Base-by-base conservation (phyloP, 495 filamentous ascomycete genomes). In the Talaromyces stipitatus region DNA sequence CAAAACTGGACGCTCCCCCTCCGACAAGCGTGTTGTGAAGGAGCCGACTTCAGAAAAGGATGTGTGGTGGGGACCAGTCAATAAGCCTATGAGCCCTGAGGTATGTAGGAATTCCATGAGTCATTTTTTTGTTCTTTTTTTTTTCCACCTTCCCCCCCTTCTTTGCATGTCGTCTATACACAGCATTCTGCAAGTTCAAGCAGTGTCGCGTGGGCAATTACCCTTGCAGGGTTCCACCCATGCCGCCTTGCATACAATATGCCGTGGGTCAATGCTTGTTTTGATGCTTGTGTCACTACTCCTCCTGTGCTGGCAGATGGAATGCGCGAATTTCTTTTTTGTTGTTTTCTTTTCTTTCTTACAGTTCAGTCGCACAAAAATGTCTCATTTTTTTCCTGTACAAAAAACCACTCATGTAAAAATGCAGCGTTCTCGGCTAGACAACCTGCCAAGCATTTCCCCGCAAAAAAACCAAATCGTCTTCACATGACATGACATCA, bases 31-130 rank as follows among this genome's bases (percentile, higher is more conserved):
- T 62, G 87, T 98, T 66, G 94, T 98, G 63, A 83, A 95, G 74
- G 95, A 98, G 72, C 81, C 86, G 62, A 77, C 83, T 56, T 97
- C 94, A 56, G 85, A 95, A 69, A 87, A 90, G 29, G 84, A 97
- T 48, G 81, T 98, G 67, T 98, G 94, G 94, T 97, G 91, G 86
- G 92, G 89, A 62, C 94, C 94, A 41, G 94, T 98, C 62, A 98
- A 98, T 81, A 97, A 96, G 84, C 89, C 94, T 55, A 98, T 98
- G 94, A 85, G 84, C 60, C 89, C 92, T 63, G 92, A 97, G 77
- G 94, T 98, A 85, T 85, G 92, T 82, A 29, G 16, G 36, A 11
- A 28, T 16, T 36, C 11, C 4, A 27, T 43, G 36, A 43, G 61
- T 54, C 32, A 36, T 60, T 38, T 62, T 51, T 32, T 55, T 55